Evolutionary conservation across 768 basidiomycete species (phyloP).

Genomic region (Lepiota brunneoincarnata): DNA sequence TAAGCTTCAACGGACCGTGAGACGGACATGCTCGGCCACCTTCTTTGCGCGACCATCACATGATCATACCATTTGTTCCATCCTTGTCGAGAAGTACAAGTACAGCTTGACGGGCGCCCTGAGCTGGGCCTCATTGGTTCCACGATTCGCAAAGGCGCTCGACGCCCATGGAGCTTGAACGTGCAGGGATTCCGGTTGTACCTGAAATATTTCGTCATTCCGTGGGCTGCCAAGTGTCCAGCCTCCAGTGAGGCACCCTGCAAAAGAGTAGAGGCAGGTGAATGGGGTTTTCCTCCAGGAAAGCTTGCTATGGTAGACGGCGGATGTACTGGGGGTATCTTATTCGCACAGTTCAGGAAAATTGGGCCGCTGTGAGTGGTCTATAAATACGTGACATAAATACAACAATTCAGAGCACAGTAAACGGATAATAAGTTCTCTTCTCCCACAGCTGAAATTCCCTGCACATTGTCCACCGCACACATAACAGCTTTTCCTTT

Average conservation of each 20-base stretch:
- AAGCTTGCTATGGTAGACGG: not conserved
- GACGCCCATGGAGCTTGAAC: not conserved
- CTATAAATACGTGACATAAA: conserved; percentile 9
- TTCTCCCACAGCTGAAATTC: conserved; percentile 5
- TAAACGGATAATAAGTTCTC: not conserved
- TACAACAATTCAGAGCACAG: not conserved
- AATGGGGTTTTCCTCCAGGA: not conserved
- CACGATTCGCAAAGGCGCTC: not conserved
- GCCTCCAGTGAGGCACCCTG: too few relatives aligned
- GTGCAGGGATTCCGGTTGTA: not conserved
- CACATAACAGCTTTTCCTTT: not conserved
- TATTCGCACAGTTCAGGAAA: not conserved
- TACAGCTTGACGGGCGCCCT: not conserved
- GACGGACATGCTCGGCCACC: too few relatives aligned
- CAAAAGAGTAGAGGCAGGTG: not conserved
- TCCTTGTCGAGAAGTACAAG: too few relatives aligned
- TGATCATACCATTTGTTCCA: too few relatives aligned
- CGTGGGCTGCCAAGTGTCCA: not conserved
- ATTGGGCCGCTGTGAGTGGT: not conserved
- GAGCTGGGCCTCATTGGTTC: not conserved
- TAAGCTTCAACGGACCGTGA: too few relatives aligned
- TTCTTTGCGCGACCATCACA: too few relatives aligned
- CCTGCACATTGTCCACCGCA: not conserved
- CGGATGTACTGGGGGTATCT: not conserved
- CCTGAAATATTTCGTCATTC: too few relatives aligned